These are phyloP conservation scores for Collariella sp. DNA, from an alignment of 495 filamentous ascomycete species.

Conservation along the genomic window DNA sequence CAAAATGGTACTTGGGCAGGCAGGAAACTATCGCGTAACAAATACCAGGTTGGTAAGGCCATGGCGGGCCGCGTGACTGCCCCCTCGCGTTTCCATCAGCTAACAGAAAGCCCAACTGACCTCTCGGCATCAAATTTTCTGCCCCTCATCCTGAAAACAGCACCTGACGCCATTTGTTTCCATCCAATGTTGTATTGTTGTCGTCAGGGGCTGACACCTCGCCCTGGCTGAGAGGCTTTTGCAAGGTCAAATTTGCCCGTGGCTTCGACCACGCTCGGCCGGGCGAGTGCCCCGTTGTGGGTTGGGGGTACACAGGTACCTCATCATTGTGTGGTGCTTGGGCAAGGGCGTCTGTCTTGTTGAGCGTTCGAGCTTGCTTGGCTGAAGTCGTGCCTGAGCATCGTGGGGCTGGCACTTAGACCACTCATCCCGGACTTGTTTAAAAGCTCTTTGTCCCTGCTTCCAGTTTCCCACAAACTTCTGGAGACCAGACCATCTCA, in stretches of 20 bases:
- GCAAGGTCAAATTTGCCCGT: background rate
- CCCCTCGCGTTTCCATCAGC: conserved; percentile 28
- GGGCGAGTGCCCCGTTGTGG: background rate
- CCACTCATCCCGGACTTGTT: background rate
- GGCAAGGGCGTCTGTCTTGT: conserved; percentile 3
- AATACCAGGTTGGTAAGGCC: too few relatives aligned
- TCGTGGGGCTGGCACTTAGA: background rate
- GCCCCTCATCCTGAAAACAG: conserved; percentile 6
- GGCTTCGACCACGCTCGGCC: background rate
- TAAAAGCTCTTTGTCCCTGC: background rate
- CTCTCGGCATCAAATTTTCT: conserved; percentile 25
- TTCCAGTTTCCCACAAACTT: background rate
- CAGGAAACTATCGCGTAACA: conserved; percentile 28
- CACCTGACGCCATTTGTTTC: conserved; percentile 12
- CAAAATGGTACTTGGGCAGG: conserved; percentile 12
- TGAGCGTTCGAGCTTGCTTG: conserved; percentile 11
- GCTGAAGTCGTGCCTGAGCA: background rate
- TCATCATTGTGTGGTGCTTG: background rate
- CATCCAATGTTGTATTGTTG: background rate
- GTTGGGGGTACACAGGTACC: background rate
- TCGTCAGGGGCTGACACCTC: background rate
- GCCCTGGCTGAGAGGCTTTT: background rate
- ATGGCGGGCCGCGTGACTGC: conserved; percentile 25
- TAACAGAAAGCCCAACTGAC: conserved; percentile 21
- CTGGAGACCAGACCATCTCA: background rate